Base-by-base conservation (phyloP, 2,329 filamentous ascomycete species). In the Neofusicoccum sp. region DNA sequence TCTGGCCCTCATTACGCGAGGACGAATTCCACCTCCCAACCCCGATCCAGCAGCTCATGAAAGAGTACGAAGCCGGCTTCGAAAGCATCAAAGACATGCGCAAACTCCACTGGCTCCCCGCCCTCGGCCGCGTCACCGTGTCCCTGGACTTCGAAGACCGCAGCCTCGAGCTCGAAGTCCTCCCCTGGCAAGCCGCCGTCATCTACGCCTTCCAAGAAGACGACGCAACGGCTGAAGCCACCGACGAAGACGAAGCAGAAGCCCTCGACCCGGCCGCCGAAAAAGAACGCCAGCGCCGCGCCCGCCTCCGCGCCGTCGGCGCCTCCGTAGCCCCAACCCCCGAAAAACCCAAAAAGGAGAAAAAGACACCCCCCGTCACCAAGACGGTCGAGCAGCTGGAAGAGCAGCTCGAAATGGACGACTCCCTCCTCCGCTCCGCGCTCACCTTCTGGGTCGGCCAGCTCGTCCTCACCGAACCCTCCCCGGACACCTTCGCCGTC, bases 41-140 rank as follows among this genome's bases (percentile, higher is more conserved):
- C 0, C 78, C 80, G 1, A 83, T 91, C 20, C 66, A 72, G 5
- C 74, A 81, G 3, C 77, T 90, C 31, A 90, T 96, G 71, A 77
- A 83, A 53, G 81, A 78, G 49, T 98, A 96, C 73, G 87, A 89
- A 61, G 74, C 80, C 4, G 88, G 88, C 12, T 98, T 96, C 70
- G 88, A 93, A 69, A 79, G 82, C 4, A 84, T 95, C 66, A 97
- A 97, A 71, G 83, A 88, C 30, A 88, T 89, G 59, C 87, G 93
- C 57, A 96, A 93, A 75, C 83, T 99, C 36, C 90, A 88, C 43
- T 98, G 93, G 93, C 82, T 96, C 57, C 88, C 93, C 65, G 87
- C 90, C 8, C 79, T 96, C 0, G 93, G 93, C 2, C 86, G 88
- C 63, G 91, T 90, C 12, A 87, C 84, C 0, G 87, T 99, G 7